A percentile compares a stretch with the other conserved stretches of the same genome.
phyloP scores from a whole-genome alignment of 83 land plant genomes.

The Isoetes engelmannii region DNA sequence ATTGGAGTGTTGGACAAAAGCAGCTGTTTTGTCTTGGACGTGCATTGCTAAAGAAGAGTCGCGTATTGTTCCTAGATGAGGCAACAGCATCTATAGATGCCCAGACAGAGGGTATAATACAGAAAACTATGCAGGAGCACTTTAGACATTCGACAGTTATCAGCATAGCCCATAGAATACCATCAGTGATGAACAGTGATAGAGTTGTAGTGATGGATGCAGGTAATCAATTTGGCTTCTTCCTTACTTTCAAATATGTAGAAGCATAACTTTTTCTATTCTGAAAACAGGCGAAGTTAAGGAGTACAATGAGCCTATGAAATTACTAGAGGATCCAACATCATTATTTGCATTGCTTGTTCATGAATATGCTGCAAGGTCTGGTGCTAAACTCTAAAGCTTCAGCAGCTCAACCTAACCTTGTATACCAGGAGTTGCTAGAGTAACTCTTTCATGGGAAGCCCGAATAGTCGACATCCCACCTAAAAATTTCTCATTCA shows the following conservation, averaged over 20 bases:
- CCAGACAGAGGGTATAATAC: conserved; percentile 77
- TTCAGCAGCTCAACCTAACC: no score
- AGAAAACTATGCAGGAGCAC: conserved; percentile 62
- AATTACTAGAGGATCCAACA: conserved; percentile 47
- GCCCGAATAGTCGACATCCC: no score
- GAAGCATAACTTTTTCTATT: not conserved
- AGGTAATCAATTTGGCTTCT: conserved; percentile 37
- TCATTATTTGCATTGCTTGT: conserved; percentile 65
- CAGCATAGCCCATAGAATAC: conserved; percentile 91
- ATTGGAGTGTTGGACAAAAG: conserved; percentile 97
- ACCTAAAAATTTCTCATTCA: no score
- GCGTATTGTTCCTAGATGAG: conserved; percentile 77
- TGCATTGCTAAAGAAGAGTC: conserved; percentile 70
- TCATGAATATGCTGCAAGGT: conserved; percentile 75
- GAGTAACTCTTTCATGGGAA: no score
- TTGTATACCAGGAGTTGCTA: no score
- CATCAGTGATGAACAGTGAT: conserved; percentile 90
- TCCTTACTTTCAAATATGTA: not conserved
- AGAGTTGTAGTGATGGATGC: conserved; percentile 75
- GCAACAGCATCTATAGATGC: conserved; percentile 97
- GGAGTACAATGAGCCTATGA: conserved; percentile 63
- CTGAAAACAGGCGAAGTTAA: conserved; percentile 54
- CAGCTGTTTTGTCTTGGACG: conserved; percentile 84
- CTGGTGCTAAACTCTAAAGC: no score
- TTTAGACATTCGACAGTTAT: conserved; percentile 70